phyloP scores from a whole-genome alignment of 1,139 yeast genomes.

The Williopsis jadinii region DNA sequence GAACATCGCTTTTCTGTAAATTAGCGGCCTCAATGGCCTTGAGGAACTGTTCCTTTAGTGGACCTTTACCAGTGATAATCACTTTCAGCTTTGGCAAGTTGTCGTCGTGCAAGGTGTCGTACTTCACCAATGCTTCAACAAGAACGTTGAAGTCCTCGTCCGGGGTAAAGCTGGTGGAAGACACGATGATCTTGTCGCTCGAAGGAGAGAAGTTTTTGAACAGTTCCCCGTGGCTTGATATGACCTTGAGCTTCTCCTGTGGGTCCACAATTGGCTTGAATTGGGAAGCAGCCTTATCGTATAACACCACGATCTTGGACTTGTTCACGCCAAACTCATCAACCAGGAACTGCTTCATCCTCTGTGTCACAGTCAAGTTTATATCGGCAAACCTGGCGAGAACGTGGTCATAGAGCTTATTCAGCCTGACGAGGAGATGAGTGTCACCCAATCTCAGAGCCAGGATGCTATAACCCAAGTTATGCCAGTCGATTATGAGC shows the following conservation, averaged over 20 bases:
- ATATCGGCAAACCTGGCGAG: slow-evolving; percentile 60
- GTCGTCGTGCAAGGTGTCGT: slow-evolving; percentile 38
- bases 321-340: slow-evolving; percentile 40
- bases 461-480: slow-evolving; percentile 79
- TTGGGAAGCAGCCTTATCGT: slow-evolving; percentile 69
- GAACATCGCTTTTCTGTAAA: slow-evolving; percentile 44
- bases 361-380: slow-evolving; percentile 74
- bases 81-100: slow-evolving; percentile 47
- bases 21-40: slow-evolving; percentile 37
- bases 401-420: slow-evolving; percentile 48
- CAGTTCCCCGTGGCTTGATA: slow-evolving; percentile 28
- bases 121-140: slow-evolving; percentile 56
- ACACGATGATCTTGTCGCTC: slow-evolving; percentile 58
- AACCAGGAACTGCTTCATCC: slow-evolving; percentile 58
- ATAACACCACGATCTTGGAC: slow-evolving; percentile 40
- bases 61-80: slow-evolving; percentile 93
- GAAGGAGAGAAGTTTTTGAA: slow-evolving; percentile 32
- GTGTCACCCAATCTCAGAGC: slow-evolving; percentile 48
- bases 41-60: slow-evolving; percentile 49
- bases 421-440: slow-evolving; percentile 54
- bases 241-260: slow-evolving; percentile 28
- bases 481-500: slow-evolving; percentile 93
- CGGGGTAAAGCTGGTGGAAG: slow-evolving; percentile 92
- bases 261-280: slow-evolving; percentile 44
- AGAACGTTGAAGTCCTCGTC: slow-evolving; percentile 82